These are phyloP conservation scores for Microcera coccophila DNA, from an alignment of 2,329 filamentous ascomycete genomes.

Conservation along the genomic window DNA sequence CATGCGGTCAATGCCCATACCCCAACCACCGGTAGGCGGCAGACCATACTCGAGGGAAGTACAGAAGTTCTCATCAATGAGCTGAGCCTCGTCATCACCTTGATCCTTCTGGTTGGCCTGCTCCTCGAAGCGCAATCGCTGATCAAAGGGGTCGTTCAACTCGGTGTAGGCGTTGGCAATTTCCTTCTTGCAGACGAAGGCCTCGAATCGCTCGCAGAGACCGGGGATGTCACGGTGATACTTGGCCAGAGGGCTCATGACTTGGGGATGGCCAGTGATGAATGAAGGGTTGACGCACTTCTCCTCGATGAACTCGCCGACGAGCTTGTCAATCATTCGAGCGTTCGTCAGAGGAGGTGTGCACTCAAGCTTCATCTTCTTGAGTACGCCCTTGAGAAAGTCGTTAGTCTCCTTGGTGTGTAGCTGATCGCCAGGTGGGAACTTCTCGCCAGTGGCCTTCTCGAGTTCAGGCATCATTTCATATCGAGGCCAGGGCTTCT, in stretches of 20 bases:
- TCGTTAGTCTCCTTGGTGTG: constrained; percentile 86
- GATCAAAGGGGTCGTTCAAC: constrained; percentile 88
- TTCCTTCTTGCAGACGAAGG: constrained; percentile 74
- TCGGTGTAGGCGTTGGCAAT: constrained; percentile 97
- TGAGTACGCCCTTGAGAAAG: constrained; percentile 78
- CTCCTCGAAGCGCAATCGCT: constrained; percentile 81
- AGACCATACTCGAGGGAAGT: constrained; percentile 84
- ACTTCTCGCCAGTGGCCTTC: constrained; percentile 85
- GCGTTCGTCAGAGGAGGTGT: constrained; percentile 86
- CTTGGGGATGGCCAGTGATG: constrained; percentile 61
- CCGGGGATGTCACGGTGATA: constrained; percentile 78
- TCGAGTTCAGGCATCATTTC: constrained; percentile 90
- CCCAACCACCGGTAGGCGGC: constrained; percentile 93
- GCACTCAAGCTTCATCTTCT: constrained; percentile 90
- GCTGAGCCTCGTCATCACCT: constrained; percentile 94
- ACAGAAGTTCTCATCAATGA: constrained; percentile 94
- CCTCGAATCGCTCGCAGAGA: constrained; percentile 95
- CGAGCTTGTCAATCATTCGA: constrained; percentile 92
- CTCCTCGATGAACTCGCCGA: constrained; percentile 92
- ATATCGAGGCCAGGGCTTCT: constrained; percentile 84
- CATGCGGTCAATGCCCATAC: constrained; percentile 90
- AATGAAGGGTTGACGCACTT: constrained; percentile 82
- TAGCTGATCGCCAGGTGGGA: constrained; percentile 82
- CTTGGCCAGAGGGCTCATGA: constrained; percentile 91
- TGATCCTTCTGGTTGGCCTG: constrained; percentile 93